These are phyloP conservation scores for Aspergillus affinis DNA, from an alignment of 495 filamentous ascomycete species.

Conservation along the genomic window DNA sequence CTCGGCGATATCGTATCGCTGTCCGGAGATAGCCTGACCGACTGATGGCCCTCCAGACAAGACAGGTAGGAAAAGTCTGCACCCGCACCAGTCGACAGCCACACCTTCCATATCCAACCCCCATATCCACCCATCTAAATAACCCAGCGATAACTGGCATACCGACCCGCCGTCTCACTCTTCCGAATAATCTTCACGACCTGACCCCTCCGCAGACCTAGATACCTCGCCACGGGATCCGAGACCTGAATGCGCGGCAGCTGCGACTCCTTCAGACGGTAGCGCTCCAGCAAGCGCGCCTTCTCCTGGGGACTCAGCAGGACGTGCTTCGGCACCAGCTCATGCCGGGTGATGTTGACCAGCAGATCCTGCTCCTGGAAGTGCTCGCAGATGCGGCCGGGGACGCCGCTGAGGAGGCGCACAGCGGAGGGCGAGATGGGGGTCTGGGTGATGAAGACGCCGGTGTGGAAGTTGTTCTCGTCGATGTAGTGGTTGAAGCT, in stretches of 20 bases:
- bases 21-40: too few relatives aligned
- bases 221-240: constrained; percentile 89
- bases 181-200: constrained; percentile 97
- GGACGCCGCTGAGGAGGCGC: constrained; percentile 70
- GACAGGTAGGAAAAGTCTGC: too few relatives aligned
- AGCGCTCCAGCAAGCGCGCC: constrained; percentile 74
- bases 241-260: constrained; percentile 85
- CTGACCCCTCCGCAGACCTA: constrained; percentile 88
- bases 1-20: too few relatives aligned
- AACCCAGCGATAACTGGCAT: constrained; percentile 64
- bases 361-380: constrained; percentile 94
- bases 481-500: constrained; percentile 79
- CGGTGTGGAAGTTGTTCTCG: constrained; percentile 76
- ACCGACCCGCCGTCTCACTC: constrained; percentile 60
- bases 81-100: too few relatives aligned
- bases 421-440: constrained; percentile 76
- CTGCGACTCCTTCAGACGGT: constrained; percentile 95
- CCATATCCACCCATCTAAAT: constrained; percentile 38
- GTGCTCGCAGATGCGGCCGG: constrained; percentile 78
- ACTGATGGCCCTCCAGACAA: too few relatives aligned
- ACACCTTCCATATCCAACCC: neutral
- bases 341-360: constrained; percentile 97
- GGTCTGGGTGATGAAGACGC: constrained; percentile 82
- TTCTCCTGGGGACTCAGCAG: constrained; percentile 90
- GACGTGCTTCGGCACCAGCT: constrained; percentile 92